These are phyloP conservation scores for Candida tammaniensis DNA, from an alignment of 805 yeast species.

Conservation along the genomic window DNA sequence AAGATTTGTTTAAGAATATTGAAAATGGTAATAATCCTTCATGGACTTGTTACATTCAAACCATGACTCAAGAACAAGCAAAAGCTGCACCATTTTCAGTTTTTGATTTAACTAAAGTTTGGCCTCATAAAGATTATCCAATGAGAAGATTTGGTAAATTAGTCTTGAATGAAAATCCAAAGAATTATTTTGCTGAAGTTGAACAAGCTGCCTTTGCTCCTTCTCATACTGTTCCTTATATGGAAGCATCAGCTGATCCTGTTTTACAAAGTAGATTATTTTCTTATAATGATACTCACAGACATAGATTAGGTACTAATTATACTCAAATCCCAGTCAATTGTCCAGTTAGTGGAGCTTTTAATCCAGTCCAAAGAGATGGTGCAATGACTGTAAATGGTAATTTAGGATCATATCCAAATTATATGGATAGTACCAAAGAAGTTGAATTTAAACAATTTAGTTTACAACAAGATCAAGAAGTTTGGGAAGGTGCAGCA, in stretches of 20 bases:
- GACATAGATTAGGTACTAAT: constrained; percentile 73
- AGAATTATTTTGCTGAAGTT: constrained; percentile 77
- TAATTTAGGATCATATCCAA: constrained; percentile 76
- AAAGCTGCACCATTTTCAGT: constrained; percentile 74
- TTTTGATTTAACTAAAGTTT: constrained; percentile 86
- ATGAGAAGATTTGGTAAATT: constrained; percentile 81
- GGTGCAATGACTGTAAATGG: constrained; percentile 65
- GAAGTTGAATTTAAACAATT: constrained; percentile 46
- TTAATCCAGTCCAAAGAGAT: constrained; percentile 73
- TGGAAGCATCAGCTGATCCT: constrained; percentile 76
- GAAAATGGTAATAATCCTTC: constrained; percentile 76
- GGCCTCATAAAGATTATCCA: constrained; percentile 89
- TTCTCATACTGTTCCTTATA: constrained; percentile 68
- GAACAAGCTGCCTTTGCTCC: constrained; percentile 68
- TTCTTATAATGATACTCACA: constrained; percentile 75
- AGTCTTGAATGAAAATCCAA: constrained; percentile 77
- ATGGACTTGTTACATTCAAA: constrained; percentile 83
- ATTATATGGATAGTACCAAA: constrained; percentile 60
- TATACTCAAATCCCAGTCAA: constrained; percentile 86
- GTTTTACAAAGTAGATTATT: constrained; percentile 74
- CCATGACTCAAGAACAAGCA: constrained; percentile 83
- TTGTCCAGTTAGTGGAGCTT: constrained; percentile 59
- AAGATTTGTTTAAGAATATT: constrained; percentile 76
- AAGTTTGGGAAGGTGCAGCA: constrained; percentile 80
- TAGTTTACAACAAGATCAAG: constrained; percentile 63